Conservation (phyloP, 2,329 filamentous ascomycete genomes). For the Diaporthe vaccinii region DNA sequence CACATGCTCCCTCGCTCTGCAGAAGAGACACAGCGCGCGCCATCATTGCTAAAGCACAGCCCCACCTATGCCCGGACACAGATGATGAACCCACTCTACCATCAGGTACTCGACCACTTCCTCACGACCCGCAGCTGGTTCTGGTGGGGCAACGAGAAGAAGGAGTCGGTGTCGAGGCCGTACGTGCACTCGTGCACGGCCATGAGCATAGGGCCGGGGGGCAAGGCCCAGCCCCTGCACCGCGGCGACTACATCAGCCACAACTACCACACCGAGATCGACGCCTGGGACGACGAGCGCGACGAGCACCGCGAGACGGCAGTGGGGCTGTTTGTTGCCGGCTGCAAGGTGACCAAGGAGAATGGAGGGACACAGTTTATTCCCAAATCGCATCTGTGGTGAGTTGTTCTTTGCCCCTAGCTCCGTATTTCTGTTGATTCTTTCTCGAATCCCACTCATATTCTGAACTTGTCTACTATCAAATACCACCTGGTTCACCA, state of each 20-base stretch:
- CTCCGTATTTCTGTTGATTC: too few species aligned
- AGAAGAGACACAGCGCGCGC: constrained; percentile 16
- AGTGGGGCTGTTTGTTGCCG: neutral
- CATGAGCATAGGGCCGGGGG: constrained; percentile 3
- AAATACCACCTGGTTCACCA: too few species aligned
- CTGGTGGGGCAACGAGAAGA: constrained; percentile 20
- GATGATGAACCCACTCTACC: constrained; percentile 24
- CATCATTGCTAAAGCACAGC: constrained; percentile 14
- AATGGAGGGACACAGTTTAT: constrained; percentile 9
- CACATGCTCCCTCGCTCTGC: neutral
- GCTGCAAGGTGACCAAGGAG: constrained; percentile 24
- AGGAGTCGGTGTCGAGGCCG: constrained; percentile 11
- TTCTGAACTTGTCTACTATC: too few species aligned
- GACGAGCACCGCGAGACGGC: constrained; percentile 9
- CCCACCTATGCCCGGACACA: constrained; percentile 4
- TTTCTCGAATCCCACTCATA: too few species aligned
- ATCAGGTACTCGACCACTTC: neutral
- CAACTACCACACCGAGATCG: constrained; percentile 15
- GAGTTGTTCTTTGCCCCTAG: neutral
- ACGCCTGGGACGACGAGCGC: constrained; percentile 21
- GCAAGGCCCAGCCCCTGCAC: constrained; percentile 18
- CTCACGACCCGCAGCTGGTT: constrained; percentile 24
- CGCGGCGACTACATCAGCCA: constrained; percentile 18
- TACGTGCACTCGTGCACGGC: constrained; percentile 17
- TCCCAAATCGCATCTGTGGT: constrained; percentile 7